These are phyloP conservation scores for Glycine latifolia DNA, from an alignment of 306 rosid genomes.

Conservation along the genomic window DNA sequence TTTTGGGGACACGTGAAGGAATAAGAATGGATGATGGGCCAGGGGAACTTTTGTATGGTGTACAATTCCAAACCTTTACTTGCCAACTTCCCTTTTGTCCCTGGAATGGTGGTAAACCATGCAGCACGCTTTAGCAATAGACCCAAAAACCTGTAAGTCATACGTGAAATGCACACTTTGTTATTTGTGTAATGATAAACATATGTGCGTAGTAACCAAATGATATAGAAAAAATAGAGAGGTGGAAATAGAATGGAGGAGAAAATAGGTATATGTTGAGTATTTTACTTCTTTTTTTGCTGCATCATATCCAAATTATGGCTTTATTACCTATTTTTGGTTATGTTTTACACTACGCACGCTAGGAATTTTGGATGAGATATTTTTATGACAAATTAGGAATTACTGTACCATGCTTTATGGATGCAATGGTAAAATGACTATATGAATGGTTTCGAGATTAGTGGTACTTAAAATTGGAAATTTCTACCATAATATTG, in stretches of 20 bases:
- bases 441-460: no score
- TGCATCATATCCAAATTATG: background rate
- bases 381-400: background rate
- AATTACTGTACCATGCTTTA: background rate
- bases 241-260: no score
- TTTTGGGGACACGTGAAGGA: slow-evolving; percentile 60
- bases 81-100: slow-evolving; percentile 38
- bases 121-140: slow-evolving; percentile 43
- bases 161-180: slow-evolving; percentile 32
- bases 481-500: background rate
- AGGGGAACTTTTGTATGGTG: slow-evolving; percentile 1
- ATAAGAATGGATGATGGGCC: slow-evolving; percentile 38
- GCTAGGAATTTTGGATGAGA: background rate
- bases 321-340: background rate
- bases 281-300: background rate
- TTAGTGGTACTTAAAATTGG: background rate
- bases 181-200: background rate
- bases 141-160: background rate
- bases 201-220: no score
- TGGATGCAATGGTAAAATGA: background rate
- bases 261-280: no score
- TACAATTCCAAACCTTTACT: slow-evolving; percentile 51
- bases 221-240: no score
- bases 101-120: slow-evolving; percentile 40
- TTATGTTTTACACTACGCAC: background rate